These are phyloP conservation scores for Emiliania huxleyi DNA, from an alignment of 78 protist species.

Conservation along the genomic window DNA sequence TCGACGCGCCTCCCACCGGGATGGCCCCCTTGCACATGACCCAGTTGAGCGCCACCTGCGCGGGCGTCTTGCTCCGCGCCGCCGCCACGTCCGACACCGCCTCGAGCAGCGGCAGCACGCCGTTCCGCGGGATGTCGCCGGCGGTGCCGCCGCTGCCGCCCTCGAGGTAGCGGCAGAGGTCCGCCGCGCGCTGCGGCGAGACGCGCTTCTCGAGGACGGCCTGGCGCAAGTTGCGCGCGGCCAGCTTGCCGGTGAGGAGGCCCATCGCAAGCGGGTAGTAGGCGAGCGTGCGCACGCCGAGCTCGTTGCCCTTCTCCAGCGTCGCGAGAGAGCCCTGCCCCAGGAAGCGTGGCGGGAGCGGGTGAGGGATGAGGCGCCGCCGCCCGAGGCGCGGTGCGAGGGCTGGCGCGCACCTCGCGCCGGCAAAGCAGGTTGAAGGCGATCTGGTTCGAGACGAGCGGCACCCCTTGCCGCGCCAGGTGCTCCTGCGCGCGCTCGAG, in stretches of 20 bases:
- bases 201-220: neutral
- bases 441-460: conserved; percentile 26
- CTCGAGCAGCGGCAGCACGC: neutral
- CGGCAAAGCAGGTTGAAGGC: neutral
- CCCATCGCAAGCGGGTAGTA: conserved; percentile 43
- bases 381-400: no score
- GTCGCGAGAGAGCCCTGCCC: neutral
- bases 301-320: neutral
- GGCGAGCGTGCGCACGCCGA: neutral
- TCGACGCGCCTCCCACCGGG: neutral
- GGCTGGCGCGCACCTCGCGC: neutral
- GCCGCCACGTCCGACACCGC: neutral
- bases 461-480: neutral
- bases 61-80: neutral
- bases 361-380: no score
- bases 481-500: neutral
- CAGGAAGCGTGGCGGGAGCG: no score
- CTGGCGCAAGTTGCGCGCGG: neutral
- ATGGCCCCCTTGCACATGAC: neutral
- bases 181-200: neutral
- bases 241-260: conserved; percentile 12
- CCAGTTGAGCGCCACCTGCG: conserved; percentile 26
- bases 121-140: neutral
- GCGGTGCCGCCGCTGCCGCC: neutral
- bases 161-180: neutral